A percentile compares a stretch with the other conserved stretches of the same genome.
phyloP scores from a whole-genome alignment of 345 rosid species.

The Passiflora organensis region DNA sequence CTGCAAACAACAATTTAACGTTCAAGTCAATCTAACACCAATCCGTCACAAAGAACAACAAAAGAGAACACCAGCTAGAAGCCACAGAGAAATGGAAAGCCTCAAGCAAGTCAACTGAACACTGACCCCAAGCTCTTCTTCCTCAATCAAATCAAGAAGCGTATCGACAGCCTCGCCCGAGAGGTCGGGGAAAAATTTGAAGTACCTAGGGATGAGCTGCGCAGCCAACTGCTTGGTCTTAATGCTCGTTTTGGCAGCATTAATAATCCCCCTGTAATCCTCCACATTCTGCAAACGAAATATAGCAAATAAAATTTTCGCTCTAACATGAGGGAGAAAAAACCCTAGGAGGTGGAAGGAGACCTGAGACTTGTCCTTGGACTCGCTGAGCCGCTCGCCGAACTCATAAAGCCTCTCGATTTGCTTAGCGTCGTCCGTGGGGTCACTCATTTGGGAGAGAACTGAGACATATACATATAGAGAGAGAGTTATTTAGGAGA shows the following conservation, averaged over 20 bases:
- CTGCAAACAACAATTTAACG: constrained; percentile 23
- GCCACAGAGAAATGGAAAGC: not conserved
- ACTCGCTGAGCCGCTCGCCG: constrained; percentile 85
- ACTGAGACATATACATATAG: constrained; percentile 5
- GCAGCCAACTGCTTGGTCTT: constrained; percentile 96
- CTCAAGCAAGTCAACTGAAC: not conserved
- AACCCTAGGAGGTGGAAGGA: constrained; percentile 20
- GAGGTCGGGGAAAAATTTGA: constrained; percentile 89
- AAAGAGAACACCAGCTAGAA: not conserved
- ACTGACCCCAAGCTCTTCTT: constrained; percentile 86
- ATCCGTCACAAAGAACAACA: not conserved
- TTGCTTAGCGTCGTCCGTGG: constrained; percentile 58
- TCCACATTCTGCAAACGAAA: constrained; percentile 48
- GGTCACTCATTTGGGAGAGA: constrained; percentile 47
- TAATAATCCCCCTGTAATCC: constrained; percentile 85
- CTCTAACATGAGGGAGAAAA: not conserved
- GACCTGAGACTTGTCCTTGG: constrained; percentile 96
- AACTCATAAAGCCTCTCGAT: constrained; percentile 97
- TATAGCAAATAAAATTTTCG: not conserved
- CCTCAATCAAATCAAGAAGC: constrained; percentile 85
- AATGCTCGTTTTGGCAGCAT: constrained; percentile 61
- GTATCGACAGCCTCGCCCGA: constrained; percentile 61
- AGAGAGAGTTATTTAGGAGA: not conserved
- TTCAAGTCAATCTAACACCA: not conserved
- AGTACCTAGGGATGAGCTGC: constrained; percentile 95